Evolutionary conservation across 2,329 filamentous ascomycete genomes (phyloP), one percentile per base, ranked within the genome.

Genomic region (Epichloe bromicola): DNA sequence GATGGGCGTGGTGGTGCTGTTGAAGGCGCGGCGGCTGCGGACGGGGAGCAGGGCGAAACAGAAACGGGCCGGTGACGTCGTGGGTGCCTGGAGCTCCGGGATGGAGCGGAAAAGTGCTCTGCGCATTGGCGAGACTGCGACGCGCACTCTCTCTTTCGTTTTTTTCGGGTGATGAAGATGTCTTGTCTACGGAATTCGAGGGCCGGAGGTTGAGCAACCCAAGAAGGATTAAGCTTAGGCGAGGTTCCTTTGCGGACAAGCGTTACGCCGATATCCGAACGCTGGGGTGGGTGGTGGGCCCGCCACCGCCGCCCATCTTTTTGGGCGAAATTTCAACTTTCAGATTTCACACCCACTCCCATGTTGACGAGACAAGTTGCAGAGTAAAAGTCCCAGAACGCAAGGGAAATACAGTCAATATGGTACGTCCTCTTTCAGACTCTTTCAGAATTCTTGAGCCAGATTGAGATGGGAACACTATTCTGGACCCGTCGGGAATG

Each of bases 41-140:
- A 63, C 57, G 55, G 59, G 58, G 48, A 57, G 58, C 48, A 57
- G 57, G 40, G 60, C 54, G 48, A 62, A 40, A 55, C 58, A 54
- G 48, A 62, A 40, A 55, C 58, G 54, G 42, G 58, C 15, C 15
- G 36, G 11, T 15, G 50, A 39, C 4, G 57, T 58, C 12, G 57
- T 58, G 47, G 73, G 66, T 51, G 70, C 67, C 59, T 76, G 73
- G 49, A 82, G 73, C 72, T 83, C 80, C 67, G 81, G 65, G 45
- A 80, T 68, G 67, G 80, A 82, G 71, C 79, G 77, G 58, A 83
- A 72, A 55, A 86, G 68, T 56, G 78, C 73, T 63, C 79, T 74
- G 64, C 75, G 79, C 76, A 80, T 79, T 79, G 45, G 43, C 61
- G 51, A 49, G 56, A 61, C 56, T 51, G 59, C 19, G 40, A 17